These are phyloP conservation scores for Claviceps citrina DNA, from an alignment of 2,329 filamentous ascomycete species.

Conservation along the genomic window DNA sequence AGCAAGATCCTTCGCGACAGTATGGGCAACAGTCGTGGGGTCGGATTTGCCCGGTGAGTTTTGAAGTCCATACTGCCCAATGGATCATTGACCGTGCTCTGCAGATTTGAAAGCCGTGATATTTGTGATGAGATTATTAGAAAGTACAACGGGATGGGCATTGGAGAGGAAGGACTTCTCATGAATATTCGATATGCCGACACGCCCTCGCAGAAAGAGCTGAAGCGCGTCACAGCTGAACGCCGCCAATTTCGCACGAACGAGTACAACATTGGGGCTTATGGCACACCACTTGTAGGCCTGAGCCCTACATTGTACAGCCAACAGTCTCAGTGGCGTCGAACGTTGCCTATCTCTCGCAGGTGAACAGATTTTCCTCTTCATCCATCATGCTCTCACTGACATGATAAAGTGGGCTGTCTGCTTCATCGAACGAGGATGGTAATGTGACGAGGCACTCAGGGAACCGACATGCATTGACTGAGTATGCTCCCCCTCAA, in stretches of 20 bases:
- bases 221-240: conserved; percentile 92
- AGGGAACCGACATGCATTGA: conserved; percentile 18
- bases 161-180: conserved; percentile 65
- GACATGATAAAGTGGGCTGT: conserved; percentile 11
- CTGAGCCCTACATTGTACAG: conserved; percentile 27
- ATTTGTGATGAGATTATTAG: conserved; percentile 80
- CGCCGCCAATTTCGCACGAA: conserved; percentile 90
- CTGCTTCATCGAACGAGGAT: conserved; percentile 17
- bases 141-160: conserved; percentile 65
- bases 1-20: conserved; percentile 89
- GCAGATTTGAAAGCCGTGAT: conserved; percentile 75
- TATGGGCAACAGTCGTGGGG: conserved; percentile 85
- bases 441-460: conserved; percentile 15
- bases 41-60: conserved; percentile 84
- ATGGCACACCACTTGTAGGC: conserved; percentile 46
- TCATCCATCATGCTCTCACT: not conserved
- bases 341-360: conserved; percentile 16
- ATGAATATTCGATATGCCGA: conserved; percentile 94
- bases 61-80: not conserved
- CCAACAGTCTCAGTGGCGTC: conserved; percentile 23
- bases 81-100: not conserved
- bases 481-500: conserved; percentile 20
- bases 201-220: conserved; percentile 86
- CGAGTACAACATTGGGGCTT: conserved; percentile 72
- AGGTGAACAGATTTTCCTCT: conserved; percentile 14